phyloP scores from a whole-genome alignment of 2,329 filamentous ascomycete genomes.

The Trichoderma oligosporum region DNA sequence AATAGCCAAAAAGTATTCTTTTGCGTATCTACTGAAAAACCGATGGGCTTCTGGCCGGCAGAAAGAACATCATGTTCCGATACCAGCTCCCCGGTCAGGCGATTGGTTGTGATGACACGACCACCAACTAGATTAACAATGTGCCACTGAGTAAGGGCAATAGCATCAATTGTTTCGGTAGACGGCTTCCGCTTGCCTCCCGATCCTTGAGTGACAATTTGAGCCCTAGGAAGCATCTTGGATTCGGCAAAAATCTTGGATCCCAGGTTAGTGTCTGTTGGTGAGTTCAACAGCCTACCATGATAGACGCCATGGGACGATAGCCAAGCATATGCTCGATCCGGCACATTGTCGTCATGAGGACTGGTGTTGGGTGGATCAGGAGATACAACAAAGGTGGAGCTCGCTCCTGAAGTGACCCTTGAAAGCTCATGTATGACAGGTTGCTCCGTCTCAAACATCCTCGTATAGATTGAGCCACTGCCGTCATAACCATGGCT shows the following conservation, averaged over 20 bases:
- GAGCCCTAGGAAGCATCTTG: conserved; percentile 69
- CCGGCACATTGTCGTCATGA: conserved; percentile 58
- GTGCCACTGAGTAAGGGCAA: conserved; percentile 91
- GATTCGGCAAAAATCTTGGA: conserved; percentile 73
- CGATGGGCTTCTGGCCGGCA: conserved; percentile 73
- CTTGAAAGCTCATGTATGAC: conserved; percentile 68
- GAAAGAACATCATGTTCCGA: conserved; percentile 86
- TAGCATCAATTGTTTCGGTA: conserved; percentile 71
- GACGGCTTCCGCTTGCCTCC: conserved; percentile 61
- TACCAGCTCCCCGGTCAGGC: conserved; percentile 78
- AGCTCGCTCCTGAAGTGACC: conserved; percentile 51
- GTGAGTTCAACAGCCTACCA: conserved; percentile 67
- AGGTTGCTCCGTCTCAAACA: conserved; percentile 86
- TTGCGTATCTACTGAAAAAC: conserved; percentile 81
- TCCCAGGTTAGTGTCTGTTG: conserved; percentile 61
- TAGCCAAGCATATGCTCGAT: conserved; percentile 86
- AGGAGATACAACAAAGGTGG: conserved; percentile 71
- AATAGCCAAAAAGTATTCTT: conserved; percentile 99
- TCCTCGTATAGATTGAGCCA: conserved; percentile 76
- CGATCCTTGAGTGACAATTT: conserved; percentile 66
- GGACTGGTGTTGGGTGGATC: conserved; percentile 57
- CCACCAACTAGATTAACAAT: conserved; percentile 79
- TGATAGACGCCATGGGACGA: conserved; percentile 82
- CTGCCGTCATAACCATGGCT: conserved; percentile 74
- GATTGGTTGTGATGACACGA: conserved; percentile 78